phyloP scores from a whole-genome alignment of 23 red algal species.

The Chondrus crispus region DNA sequence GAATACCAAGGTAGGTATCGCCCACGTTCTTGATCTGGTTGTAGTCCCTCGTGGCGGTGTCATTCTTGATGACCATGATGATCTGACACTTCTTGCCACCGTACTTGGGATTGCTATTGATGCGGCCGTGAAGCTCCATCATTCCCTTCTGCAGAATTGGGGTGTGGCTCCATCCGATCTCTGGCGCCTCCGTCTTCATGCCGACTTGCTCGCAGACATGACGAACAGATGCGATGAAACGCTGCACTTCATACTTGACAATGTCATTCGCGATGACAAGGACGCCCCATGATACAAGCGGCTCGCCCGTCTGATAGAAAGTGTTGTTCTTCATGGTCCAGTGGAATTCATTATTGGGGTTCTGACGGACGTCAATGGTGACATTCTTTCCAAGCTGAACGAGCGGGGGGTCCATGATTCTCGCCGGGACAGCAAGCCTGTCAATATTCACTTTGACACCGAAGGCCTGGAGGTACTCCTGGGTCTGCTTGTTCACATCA shows the following conservation, averaged over 20 bases:
- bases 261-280: constrained; percentile 38
- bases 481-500: constrained; percentile 17
- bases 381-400: constrained; percentile 24
- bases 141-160: constrained; percentile 34
- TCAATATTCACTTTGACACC: constrained; percentile 65
- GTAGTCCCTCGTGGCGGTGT: constrained; percentile 50
- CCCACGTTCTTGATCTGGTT: constrained; percentile 64
- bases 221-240: constrained; percentile 23
- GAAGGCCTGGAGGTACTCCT: constrained; percentile 57
- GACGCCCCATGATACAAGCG: constrained; percentile 46
- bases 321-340: constrained; percentile 45
- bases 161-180: constrained; percentile 29
- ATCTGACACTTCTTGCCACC: constrained; percentile 39
- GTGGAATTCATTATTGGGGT: constrained; percentile 23
- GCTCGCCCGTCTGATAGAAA: constrained; percentile 17
- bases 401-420: constrained; percentile 38
- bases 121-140: constrained; percentile 21
- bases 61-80: constrained; percentile 76
- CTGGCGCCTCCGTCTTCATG: constrained; percentile 17
- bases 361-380: constrained; percentile 7
- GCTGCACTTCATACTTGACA: constrained; percentile 8
- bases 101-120: constrained; percentile 12
- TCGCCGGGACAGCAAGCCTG: not conserved
- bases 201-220: constrained; percentile 7
- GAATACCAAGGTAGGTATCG: constrained; percentile 62